Conservation (phyloP, 345 rosid genomes). For the Carallia brachiata region DNA sequence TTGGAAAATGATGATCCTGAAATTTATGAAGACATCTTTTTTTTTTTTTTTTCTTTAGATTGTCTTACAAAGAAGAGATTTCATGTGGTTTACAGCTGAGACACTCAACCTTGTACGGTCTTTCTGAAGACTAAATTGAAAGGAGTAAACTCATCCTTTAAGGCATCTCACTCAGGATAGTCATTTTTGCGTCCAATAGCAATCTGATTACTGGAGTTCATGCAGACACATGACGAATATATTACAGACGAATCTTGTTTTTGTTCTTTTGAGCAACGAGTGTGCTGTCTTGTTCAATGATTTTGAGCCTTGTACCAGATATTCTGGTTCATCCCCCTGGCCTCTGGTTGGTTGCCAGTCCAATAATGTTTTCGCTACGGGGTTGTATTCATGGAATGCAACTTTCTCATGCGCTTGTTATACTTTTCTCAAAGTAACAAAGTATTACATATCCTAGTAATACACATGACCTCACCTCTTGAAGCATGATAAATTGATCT, state of each 20-base stretch:
- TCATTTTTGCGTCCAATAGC: background rate
- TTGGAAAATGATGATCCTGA: slow-evolving; percentile 4
- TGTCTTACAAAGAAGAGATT: background rate
- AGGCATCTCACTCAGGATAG: background rate
- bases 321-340: no score
- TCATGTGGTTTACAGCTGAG: background rate
- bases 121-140: background rate
- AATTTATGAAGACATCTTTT: slow-evolving; percentile 2
- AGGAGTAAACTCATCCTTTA: background rate
- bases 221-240: no score
- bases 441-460: background rate
- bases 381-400: background rate
- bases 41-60: background rate
- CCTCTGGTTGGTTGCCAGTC: background rate
- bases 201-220: background rate
- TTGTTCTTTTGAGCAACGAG: no score
- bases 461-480: background rate
- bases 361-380: background rate
- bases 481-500: background rate
- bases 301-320: no score
- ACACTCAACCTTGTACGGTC: background rate
- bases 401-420: background rate
- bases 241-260: no score
- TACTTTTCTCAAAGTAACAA: background rate
- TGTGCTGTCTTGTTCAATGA: no score